Evolutionary conservation across 2,329 filamentous ascomycete genomes (phyloP).

Genomic region (Lojkania enalia): DNA sequence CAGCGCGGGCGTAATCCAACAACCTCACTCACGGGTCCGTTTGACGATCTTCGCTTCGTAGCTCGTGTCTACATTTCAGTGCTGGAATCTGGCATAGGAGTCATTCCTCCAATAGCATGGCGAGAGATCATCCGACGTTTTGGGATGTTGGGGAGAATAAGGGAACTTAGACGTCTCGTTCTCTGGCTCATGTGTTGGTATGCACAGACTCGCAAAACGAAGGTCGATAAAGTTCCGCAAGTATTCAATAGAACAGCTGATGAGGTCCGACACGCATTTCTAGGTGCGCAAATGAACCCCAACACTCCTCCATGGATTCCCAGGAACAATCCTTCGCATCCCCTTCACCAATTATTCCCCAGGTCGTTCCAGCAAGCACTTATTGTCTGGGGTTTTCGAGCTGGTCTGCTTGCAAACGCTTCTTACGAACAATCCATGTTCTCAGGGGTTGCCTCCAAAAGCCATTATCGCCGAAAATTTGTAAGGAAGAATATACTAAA

Average conservation of each 20-base stretch:
- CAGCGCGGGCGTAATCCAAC: slow-evolving; percentile 41
- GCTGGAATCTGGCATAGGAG: slow-evolving; percentile 48
- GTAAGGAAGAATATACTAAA: slow-evolving; percentile 20
- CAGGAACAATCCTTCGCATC: slow-evolving; percentile 23
- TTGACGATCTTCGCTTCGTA: slow-evolving; percentile 50
- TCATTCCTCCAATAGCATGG: slow-evolving; percentile 55
- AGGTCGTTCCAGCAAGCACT: slow-evolving; percentile 31
- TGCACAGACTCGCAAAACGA: slow-evolving; percentile 21
- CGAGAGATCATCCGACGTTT: slow-evolving; percentile 61
- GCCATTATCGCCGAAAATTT: slow-evolving; percentile 28
- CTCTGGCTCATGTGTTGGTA: slow-evolving; percentile 55
- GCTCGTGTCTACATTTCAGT: slow-evolving; percentile 54
- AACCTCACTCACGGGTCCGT: slow-evolving; percentile 9
- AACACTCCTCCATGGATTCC: slow-evolving; percentile 15
- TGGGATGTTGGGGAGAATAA: slow-evolving; percentile 59
- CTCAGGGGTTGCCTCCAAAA: slow-evolving; percentile 19
- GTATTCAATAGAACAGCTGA: slow-evolving; percentile 26
- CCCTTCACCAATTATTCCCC: slow-evolving; percentile 32
- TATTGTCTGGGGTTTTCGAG: slow-evolving; percentile 40
- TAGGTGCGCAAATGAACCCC: slow-evolving; percentile 20
- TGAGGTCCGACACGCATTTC: slow-evolving; percentile 20
- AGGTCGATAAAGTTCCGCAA: slow-evolving; percentile 23
- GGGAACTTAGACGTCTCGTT: slow-evolving; percentile 56
- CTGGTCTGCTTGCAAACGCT: slow-evolving; percentile 29
- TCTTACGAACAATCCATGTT: slow-evolving; percentile 30